Evolutionary conservation across 257 asterid genomes (phyloP), one percentile per base, ranked within the genome.

Genomic region (Marsdenia floribunda): DNA sequence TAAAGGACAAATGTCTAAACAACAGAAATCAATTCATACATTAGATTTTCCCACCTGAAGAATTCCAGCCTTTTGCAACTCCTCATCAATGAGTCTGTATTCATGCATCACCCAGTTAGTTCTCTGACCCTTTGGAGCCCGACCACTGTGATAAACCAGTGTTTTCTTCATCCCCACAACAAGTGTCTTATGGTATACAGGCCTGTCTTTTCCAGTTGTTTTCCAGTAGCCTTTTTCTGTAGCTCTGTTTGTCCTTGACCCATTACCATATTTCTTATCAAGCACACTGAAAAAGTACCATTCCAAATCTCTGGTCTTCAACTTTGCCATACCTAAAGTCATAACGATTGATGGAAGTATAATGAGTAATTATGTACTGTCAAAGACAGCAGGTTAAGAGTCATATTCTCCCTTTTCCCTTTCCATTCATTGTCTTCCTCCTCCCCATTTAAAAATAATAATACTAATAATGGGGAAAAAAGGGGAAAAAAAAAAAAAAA

Each of bases 31-130:
- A 38, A 19, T 44, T 9, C 71, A 67, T n/a, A 49, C 54, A 68
- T 14, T 44, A 24, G 73, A 35, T 69, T 44, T 19, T 59, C 86
- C 64, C 76, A 93, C 98, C 98, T 91, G 97, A 81, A 64, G 64
- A 80, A 94, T 77, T 78, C 96, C 97, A 63, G 88, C 83, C 85
- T 83, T 94, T 82, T 78, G 87, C 87, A 90, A 74, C 77, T 83
- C 90, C 86, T 88, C 83, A 78, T 94, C 97, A 61, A 85, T 72
- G 37, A 92, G 92, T 80, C 92, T 92, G 83, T 94, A 94, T 81
- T 94, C 97, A 58, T 92, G 99, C 99, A 94, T 94, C 64, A 94
- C 99, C 97, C 97, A 94, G 78, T 94, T 92, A 73, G 87, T 82
- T 79, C 99, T 88, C 89, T 81, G 86, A 68, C 99, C 99, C 81